Evolutionary conservation across 208 protist species (phyloP).

Genomic region (Leishmania major): DNA sequence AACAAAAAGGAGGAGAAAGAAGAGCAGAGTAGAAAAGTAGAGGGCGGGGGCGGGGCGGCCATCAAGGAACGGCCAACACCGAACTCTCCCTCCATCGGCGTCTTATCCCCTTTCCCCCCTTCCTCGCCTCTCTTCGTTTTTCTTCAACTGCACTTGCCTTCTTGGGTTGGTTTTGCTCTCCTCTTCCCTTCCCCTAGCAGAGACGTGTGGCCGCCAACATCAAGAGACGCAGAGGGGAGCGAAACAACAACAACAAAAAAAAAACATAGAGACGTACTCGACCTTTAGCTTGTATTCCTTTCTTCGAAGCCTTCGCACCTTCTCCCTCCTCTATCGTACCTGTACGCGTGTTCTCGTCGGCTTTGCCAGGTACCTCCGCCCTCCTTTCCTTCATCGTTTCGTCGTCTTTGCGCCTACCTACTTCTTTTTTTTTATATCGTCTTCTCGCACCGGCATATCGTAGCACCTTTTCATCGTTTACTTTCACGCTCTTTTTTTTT

Average conservation of each 20-base stretch:
- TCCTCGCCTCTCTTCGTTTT: neutral
- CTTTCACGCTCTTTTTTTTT: neutral
- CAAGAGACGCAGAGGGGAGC: neutral
- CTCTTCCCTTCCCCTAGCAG: neutral
- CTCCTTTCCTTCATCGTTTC: neutral
- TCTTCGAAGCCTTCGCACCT: neutral
- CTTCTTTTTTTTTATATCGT: neutral
- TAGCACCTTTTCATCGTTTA: neutral
- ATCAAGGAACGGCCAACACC: neutral
- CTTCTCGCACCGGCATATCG: neutral
- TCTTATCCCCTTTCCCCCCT: neutral
- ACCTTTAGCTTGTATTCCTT: neutral
- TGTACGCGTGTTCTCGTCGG: neutral
- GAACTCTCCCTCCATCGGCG: neutral
- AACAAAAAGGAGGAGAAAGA: neutral
- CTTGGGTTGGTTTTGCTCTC: neutral
- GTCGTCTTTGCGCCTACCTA: neutral
- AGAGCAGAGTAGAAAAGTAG: neutral
- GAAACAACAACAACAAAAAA: no score
- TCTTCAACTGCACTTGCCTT: neutral
- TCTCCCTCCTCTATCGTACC: neutral
- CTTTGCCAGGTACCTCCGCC: neutral
- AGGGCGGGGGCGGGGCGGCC: neutral
- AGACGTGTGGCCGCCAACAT: neutral
- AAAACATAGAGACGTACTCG: neutral